Conservation (phyloP, 2,329 filamentous ascomycete genomes). For the Colletotrichum shisoi region DNA sequence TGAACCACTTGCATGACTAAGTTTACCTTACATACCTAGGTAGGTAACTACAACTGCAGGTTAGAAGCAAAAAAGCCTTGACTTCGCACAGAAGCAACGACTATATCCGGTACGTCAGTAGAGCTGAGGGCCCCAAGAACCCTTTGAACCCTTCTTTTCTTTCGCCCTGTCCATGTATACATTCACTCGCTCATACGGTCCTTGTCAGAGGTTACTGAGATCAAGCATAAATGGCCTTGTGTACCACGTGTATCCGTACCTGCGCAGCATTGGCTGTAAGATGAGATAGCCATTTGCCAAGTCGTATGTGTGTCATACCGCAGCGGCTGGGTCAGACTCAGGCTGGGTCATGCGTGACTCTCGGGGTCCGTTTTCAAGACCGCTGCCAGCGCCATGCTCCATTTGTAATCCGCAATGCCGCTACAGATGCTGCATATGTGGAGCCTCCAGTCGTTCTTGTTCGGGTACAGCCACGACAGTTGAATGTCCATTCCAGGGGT, state of each 20-base stretch:
- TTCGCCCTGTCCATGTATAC: not conserved
- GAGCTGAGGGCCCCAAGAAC: not conserved
- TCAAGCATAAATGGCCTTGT: not conserved
- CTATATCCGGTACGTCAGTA: not conserved
- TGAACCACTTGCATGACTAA: not conserved
- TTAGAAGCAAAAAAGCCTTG: not conserved
- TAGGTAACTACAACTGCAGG: not conserved
- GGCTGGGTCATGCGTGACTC: not conserved
- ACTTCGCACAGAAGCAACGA: not conserved
- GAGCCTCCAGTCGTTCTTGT: not conserved
- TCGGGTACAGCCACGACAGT: not conserved
- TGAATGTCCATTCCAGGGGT: slow-evolving; percentile 11
- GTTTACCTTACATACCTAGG: not conserved
- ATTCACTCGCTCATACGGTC: no score
- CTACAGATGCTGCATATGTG: slow-evolving; percentile 29
- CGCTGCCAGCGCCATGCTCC: slow-evolving; percentile 10
- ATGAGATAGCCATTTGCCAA: not conserved
- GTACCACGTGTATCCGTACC: not conserved
- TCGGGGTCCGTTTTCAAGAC: slow-evolving; percentile 36
- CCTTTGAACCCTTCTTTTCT: not conserved
- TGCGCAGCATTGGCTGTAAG: not conserved
- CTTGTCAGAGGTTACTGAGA: no score
- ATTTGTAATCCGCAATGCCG: slow-evolving; percentile 26
- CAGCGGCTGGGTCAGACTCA: not conserved
- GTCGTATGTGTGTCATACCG: not conserved